Evolutionary conservation across 2,329 filamentous ascomycete species (phyloP), one percentile per base, ranked within the genome.

Genomic region (Xylaria sp.): DNA sequence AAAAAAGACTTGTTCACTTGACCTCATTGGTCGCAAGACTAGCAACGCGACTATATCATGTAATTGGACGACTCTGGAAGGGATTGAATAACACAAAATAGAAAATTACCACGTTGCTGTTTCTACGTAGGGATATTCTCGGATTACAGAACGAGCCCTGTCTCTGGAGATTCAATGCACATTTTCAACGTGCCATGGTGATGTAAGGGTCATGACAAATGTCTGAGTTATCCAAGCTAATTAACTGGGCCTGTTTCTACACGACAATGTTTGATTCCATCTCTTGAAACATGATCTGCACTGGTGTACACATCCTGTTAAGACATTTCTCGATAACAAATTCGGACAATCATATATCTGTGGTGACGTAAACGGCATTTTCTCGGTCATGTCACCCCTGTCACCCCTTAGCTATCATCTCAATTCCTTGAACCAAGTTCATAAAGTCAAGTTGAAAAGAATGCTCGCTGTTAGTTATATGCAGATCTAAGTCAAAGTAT

Each of bases 401-500:
- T n/a, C n/a, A n/a, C n/a, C n/a, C n/a, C n/a, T n/a, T 35, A 10
- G 32, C 6, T n/a, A 13, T 29, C n/a, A 32, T 57, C 27, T 57
- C 51, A 48, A 16, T 25, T 48, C 12, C 13, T n/a, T 3, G 4
- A 12, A 35, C 40, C 6, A 42, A 8, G 9, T 40, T 40, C 18
- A 12, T 23, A 25, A 32, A 47, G 5, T 40, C 10, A 67, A 53
- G 3, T 18, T 44, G 3, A 40, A 37, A 42, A 59, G 21, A 67
- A 63, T 37, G 37, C 5, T 44, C 53, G 60, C 47, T 62, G 37
- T 51, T 58, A 10, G 18, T 8, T 47, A 47, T 47, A 21, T 47
- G 44, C 18, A 44, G n/a, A 53, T 59, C 13, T 37, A 12, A 55
- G n/a, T 2, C 9, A 47, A 61, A 61, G 51, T 64, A 69, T 67